These are phyloP conservation scores for Sordaria brevicollis DNA, from an alignment of 495 filamentous ascomycete genomes.

Conservation along the genomic window DNA sequence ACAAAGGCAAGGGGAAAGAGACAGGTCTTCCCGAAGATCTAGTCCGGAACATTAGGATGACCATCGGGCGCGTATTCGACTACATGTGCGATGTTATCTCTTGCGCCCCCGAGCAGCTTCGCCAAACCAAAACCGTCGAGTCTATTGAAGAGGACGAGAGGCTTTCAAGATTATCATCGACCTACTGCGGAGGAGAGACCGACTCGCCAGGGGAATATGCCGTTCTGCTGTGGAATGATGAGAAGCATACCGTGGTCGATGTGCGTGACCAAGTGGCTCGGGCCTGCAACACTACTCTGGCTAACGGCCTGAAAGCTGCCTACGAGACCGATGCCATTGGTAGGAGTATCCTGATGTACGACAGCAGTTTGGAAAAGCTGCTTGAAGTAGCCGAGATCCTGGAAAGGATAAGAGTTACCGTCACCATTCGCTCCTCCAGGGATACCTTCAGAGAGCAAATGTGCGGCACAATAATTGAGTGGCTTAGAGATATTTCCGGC, in stretches of 20 bases:
- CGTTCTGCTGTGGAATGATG: conserved; percentile 94
- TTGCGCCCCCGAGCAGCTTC: conserved; percentile 90
- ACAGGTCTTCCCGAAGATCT: conserved; percentile 61
- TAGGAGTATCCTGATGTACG: conserved; percentile 70
- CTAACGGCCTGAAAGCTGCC: conserved; percentile 63
- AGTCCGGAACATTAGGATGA: conserved; percentile 63
- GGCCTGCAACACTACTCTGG: conserved; percentile 64
- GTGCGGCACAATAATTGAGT: conserved; percentile 96
- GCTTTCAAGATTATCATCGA: conserved; percentile 60
- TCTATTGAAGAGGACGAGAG: conserved; percentile 73
- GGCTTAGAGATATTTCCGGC: conserved; percentile 86
- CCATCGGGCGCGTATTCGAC: conserved; percentile 75
- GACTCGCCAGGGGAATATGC: conserved; percentile 58
- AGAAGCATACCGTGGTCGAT: conserved; percentile 94
- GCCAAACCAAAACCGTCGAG: conserved; percentile 70
- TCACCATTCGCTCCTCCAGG: conserved; percentile 84
- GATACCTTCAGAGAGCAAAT: conserved; percentile 97
- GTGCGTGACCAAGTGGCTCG: conserved; percentile 80
- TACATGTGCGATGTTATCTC: conserved; percentile 97
- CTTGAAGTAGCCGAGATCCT: conserved; percentile 69
- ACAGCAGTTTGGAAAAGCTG: conserved; percentile 57
- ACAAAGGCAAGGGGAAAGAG: conserved; percentile 57
- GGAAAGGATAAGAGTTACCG: conserved; percentile 91
- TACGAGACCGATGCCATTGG: conserved; percentile 82
- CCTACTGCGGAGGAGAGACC: conserved; percentile 57